Conservation (phyloP, 1,139 yeast species). For the Suhomyces taliae region DNA sequence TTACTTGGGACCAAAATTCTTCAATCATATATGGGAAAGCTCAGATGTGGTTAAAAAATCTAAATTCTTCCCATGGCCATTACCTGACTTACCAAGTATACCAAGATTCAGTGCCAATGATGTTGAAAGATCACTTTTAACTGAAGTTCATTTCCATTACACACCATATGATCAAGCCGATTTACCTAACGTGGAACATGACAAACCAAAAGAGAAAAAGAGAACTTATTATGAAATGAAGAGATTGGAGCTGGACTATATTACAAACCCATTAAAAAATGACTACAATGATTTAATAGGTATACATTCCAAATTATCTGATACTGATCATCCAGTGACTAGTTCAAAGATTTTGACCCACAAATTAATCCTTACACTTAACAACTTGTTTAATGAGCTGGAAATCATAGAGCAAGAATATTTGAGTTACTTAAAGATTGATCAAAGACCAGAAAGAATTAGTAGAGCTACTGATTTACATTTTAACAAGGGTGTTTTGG, state of each 20-base stretch:
- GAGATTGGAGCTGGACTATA: conserved; percentile 67
- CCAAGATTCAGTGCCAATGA: conserved; percentile 65
- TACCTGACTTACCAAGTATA: conserved; percentile 70
- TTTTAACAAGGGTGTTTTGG: conserved; percentile 25
- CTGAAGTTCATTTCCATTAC: conserved; percentile 71
- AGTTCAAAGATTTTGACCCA: conserved; percentile 35
- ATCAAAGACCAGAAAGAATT: conserved; percentile 21
- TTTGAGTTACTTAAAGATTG: conserved; percentile 22
- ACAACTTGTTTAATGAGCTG: conserved; percentile 29
- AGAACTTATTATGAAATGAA: conserved; percentile 59
- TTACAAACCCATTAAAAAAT: conserved; percentile 63
- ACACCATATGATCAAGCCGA: conserved; percentile 54
- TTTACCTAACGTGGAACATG: conserved; percentile 10
- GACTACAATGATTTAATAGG: conserved; percentile 60
- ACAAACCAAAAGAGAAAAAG: conserved; percentile 19
- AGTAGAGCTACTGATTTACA: conserved; percentile 38
- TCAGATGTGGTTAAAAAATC: conserved; percentile 14
- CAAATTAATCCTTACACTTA: conserved; percentile 36
- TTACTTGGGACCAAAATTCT: conserved; percentile 60
- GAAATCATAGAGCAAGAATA: conserved; percentile 30
- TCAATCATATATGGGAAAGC: conserved; percentile 40
- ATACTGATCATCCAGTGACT: conserved; percentile 17
- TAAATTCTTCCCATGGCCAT: conserved; percentile 60
- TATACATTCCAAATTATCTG: conserved; percentile 33
- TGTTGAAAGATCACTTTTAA: conserved; percentile 74